These are phyloP conservation scores for Tirmania nivea DNA, from an alignment of 495 filamentous ascomycete species.

Conservation along the genomic window DNA sequence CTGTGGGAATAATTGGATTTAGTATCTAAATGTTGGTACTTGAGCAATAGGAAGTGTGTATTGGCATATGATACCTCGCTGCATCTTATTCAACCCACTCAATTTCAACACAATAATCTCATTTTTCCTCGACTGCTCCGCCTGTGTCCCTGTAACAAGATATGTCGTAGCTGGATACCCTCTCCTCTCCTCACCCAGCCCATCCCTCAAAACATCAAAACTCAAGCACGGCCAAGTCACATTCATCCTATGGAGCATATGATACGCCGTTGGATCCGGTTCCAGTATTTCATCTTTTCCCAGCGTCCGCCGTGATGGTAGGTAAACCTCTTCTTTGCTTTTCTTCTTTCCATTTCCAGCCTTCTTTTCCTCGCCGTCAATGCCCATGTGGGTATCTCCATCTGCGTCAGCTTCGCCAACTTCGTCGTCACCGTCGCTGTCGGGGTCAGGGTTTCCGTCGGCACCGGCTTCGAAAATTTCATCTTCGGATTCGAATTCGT, in stretches of 20 bases:
- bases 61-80: slow-evolving; percentile 24
- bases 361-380: too few relatives aligned
- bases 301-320: slow-evolving; percentile 71
- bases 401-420: slow-evolving; percentile 70
- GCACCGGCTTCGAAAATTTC: slow-evolving; percentile 89
- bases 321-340: slow-evolving; percentile 29
- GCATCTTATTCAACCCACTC: slow-evolving; percentile 70
- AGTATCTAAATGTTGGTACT: slow-evolving; percentile 27
- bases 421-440: slow-evolving; percentile 48
- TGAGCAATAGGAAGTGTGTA: neutral
- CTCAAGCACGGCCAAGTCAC: slow-evolving; percentile 92
- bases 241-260: slow-evolving; percentile 84
- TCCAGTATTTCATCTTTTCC: slow-evolving; percentile 72
- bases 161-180: slow-evolving; percentile 85
- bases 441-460: slow-evolving; percentile 78
- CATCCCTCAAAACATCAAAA: slow-evolving; percentile 76
- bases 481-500: slow-evolving; percentile 92
- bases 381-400: slow-evolving; percentile 80
- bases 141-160: slow-evolving; percentile 82
- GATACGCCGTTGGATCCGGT: slow-evolving; percentile 76
- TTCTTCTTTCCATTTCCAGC: too few relatives aligned
- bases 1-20: slow-evolving; percentile 1
- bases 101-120: slow-evolving; percentile 89
- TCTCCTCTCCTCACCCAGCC: slow-evolving; percentile 72
- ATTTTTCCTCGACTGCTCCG: slow-evolving; percentile 68